Evolutionary conservation across 2,329 filamentous ascomycete species (phyloP).

Genomic region (Cladophialophora chaetospira): DNA sequence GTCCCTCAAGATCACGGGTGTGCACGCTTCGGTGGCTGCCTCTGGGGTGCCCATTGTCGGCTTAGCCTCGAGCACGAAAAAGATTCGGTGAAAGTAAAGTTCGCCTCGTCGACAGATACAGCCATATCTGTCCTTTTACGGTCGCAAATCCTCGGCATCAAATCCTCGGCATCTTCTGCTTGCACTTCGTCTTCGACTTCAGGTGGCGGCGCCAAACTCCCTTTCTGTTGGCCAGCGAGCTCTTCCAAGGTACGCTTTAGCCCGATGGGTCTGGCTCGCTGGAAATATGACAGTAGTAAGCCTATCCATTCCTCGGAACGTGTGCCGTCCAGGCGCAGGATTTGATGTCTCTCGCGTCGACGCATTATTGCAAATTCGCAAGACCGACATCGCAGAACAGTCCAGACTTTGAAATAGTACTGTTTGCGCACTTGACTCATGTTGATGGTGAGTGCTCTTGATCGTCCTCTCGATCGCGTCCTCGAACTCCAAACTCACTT

Average conservation of each 20-base stretch:
- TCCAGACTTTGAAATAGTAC: too few species aligned
- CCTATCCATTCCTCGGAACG: neutral
- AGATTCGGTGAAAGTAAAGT: neutral
- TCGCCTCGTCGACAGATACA: conserved; percentile 6
- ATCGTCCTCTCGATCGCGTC: neutral
- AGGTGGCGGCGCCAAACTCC: conserved; percentile 2
- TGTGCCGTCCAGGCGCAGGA: neutral
- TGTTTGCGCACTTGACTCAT: too few species aligned
- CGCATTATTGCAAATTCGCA: too few species aligned
- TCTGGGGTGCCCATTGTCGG: neutral
- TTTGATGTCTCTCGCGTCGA: too few species aligned
- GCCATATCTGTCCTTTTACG: neutral
- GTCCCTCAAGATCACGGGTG: neutral
- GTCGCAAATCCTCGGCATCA: neutral
- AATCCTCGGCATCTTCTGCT: neutral
- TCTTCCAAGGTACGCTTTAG: neutral
- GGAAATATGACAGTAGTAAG: neutral
- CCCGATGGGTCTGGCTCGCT: neutral
- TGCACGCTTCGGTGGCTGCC: conserved; percentile 11
- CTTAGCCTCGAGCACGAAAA: neutral
- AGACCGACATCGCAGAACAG: neutral
- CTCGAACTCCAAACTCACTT: neutral
- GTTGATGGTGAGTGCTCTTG: neutral
- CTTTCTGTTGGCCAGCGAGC: neutral
- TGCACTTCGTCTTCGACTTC: conserved; percentile 2